These are phyloP conservation scores for Leccinellum luteum DNA, from an alignment of 768 basidiomycete species.

Conservation along the genomic window DNA sequence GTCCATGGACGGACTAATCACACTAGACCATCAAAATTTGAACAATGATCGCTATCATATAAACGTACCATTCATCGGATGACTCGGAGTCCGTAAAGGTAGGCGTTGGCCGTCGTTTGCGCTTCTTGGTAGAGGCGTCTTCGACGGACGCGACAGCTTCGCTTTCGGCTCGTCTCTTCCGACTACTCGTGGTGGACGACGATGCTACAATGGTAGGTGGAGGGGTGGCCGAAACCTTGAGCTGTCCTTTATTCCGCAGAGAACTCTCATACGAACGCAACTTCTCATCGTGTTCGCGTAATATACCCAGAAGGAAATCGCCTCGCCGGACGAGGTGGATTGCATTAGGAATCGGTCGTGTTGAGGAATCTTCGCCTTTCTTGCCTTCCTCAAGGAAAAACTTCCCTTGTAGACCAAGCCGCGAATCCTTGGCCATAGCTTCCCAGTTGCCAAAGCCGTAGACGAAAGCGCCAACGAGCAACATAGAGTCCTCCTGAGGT, in stretches of 20 bases:
- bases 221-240: slow-evolving; percentile 73
- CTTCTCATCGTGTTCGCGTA: slow-evolving; percentile 89
- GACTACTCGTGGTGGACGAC: slow-evolving; percentile 52
- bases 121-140: slow-evolving; percentile 63
- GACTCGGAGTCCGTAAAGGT: slow-evolving; percentile 95
- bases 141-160: slow-evolving; percentile 82
- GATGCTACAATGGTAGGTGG: slow-evolving; percentile 71
- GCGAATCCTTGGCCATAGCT: slow-evolving; percentile 83
- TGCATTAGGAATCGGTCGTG: slow-evolving; percentile 91
- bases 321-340: slow-evolving; percentile 97
- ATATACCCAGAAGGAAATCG: slow-evolving; percentile 83
- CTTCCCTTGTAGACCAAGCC: slow-evolving; percentile 82
- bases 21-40: slow-evolving; percentile 5
- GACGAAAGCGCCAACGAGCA: slow-evolving; percentile 88
- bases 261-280: slow-evolving; percentile 84
- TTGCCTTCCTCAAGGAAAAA: slow-evolving; percentile 99
- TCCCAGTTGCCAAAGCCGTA: slow-evolving; percentile 99
- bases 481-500: slow-evolving; percentile 87
- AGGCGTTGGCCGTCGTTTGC: slow-evolving; percentile 92
- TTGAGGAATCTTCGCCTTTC: slow-evolving; percentile 83
- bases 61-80: slow-evolving; percentile 82
- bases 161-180: slow-evolving; percentile 81
- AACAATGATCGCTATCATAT: neutral
- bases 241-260: slow-evolving; percentile 64
- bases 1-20: slow-evolving; percentile 86